Conservation (phyloP, 1,284 basidiomycete species). For the Volvariella surrecta region DNA sequence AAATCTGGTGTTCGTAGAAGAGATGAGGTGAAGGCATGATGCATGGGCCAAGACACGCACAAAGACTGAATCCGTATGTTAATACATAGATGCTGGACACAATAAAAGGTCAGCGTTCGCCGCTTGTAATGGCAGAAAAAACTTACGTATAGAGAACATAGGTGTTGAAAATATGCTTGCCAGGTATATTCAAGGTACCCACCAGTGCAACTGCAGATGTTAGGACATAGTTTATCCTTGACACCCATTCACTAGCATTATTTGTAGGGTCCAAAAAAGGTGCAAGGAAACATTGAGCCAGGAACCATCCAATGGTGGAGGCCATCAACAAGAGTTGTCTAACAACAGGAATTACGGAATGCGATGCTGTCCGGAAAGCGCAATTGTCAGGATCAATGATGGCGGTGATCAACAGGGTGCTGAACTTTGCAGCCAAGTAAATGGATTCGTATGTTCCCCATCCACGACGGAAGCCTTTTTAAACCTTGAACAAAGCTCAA, state of each 20-base stretch:
- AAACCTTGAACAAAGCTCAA: slow-evolving; percentile 5
- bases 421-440: slow-evolving; percentile 63
- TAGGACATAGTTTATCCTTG: slow-evolving; percentile 59
- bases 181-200: slow-evolving; percentile 47
- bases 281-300: slow-evolving; percentile 48
- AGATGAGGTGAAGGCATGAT: neutral
- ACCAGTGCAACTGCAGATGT: slow-evolving; percentile 57
- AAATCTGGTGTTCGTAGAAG: slow-evolving; percentile 41
- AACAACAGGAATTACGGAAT: slow-evolving; percentile 43
- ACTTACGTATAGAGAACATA: slow-evolving; percentile 58
- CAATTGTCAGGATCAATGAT: slow-evolving; percentile 69
- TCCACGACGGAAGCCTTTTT: slow-evolving; percentile 58
- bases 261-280: slow-evolving; percentile 69
- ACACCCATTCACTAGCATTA: slow-evolving; percentile 74
- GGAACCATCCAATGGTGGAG: slow-evolving; percentile 53
- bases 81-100: slow-evolving; percentile 47
- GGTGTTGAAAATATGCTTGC: slow-evolving; percentile 44
- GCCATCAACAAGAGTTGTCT: slow-evolving; percentile 60
- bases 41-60: slow-evolving; percentile 25
- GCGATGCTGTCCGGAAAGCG: slow-evolving; percentile 50
- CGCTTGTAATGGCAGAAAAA: neutral
- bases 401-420: slow-evolving; percentile 58
- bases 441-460: slow-evolving; percentile 61
- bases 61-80: slow-evolving; percentile 60
- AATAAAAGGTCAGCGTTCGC: slow-evolving; percentile 4